Conservation (phyloP, 352 stramenopile species). For the Pythium grandisporangium region DNA sequence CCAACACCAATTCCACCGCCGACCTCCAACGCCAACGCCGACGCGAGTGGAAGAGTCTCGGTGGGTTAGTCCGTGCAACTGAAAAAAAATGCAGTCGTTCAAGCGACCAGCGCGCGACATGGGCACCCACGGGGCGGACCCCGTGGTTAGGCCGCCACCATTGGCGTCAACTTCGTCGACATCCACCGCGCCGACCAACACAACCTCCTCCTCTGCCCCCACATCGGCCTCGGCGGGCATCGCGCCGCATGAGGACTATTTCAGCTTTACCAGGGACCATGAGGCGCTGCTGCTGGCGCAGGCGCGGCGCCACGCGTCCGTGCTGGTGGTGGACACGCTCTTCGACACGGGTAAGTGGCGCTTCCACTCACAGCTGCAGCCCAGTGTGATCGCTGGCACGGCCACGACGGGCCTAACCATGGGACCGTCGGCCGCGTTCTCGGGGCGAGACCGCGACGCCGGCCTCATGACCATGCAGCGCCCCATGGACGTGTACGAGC, state of each 20-base stretch:
- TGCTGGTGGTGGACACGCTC: conserved; percentile 46
- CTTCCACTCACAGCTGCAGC: conserved; percentile 14
- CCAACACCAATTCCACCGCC: too few relatives aligned
- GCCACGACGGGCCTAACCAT: neutral
- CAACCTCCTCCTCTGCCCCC: conserved; percentile 5
- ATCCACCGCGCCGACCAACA: neutral
- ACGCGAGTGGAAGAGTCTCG: too few relatives aligned
- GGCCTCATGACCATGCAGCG: conserved; percentile 5
- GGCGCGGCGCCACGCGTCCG: conserved; percentile 39
- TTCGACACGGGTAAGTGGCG: conserved; percentile 58
- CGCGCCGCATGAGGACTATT: conserved; percentile 23
- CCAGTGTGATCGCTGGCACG: conserved; percentile 4
- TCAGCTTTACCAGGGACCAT: conserved; percentile 42
- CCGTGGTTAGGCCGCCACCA: conserved; percentile 4
- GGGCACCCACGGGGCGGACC: neutral
- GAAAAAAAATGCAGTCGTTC: conserved; percentile 2
- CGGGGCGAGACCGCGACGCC: too few relatives aligned
- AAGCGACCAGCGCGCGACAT: conserved; percentile 6
- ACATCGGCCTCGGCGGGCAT: conserved; percentile 1
- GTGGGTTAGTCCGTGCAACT: too few relatives aligned
- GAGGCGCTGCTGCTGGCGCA: conserved; percentile 35
- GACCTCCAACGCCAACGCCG: too few relatives aligned
- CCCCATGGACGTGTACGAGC: conserved; percentile 41
- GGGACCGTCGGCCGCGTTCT: neutral
- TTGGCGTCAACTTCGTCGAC: neutral